Evolutionary conservation across 2,329 filamentous ascomycete genomes (phyloP).

Genomic region (Endoconidiophora laricicola): DNA sequence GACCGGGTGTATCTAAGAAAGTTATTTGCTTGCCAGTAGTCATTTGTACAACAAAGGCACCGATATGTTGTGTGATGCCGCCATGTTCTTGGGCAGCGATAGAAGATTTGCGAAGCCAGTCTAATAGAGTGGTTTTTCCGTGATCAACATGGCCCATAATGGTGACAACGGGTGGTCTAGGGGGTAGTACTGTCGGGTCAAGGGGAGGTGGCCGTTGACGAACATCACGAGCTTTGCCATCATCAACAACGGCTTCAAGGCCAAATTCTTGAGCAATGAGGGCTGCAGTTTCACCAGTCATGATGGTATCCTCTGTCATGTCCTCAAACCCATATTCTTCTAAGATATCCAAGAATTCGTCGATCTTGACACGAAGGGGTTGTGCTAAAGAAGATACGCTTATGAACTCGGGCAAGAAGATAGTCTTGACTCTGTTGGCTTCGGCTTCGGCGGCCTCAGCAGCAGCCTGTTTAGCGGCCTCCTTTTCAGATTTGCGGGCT

Average conservation of each 20-base stretch:
- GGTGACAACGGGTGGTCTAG: constrained; percentile 80
- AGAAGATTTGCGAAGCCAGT: constrained; percentile 84
- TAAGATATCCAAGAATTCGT: constrained; percentile 59
- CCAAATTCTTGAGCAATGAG: constrained; percentile 87
- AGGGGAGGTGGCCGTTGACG: constrained; percentile 49
- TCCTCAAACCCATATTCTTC: constrained; percentile 81
- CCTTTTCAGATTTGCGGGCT: constrained; percentile 10
- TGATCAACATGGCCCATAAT: constrained; percentile 99
- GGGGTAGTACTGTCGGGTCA: constrained; percentile 51
- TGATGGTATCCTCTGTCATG: constrained; percentile 62
- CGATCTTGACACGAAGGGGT: constrained; percentile 52
- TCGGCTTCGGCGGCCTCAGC: constrained; percentile 18
- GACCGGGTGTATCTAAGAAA: constrained; percentile 90
- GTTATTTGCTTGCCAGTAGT: constrained; percentile 80
- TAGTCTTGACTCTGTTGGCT: constrained; percentile 31
- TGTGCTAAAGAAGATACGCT: constrained; percentile 68
- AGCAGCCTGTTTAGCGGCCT: constrained; percentile 7
- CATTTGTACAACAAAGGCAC: constrained; percentile 84
- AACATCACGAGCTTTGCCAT: constrained; percentile 51
- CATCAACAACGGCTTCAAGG: constrained; percentile 66
- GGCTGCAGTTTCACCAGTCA: constrained; percentile 80
- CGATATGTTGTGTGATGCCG: constrained; percentile 96
- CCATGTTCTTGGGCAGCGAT: constrained; percentile 84
- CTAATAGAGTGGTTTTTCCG: constrained; percentile 90
- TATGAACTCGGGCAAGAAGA: constrained; percentile 81